Evolutionary conservation across 179 eudicot species (phyloP).

Genomic region (Silene noctiflora): DNA sequence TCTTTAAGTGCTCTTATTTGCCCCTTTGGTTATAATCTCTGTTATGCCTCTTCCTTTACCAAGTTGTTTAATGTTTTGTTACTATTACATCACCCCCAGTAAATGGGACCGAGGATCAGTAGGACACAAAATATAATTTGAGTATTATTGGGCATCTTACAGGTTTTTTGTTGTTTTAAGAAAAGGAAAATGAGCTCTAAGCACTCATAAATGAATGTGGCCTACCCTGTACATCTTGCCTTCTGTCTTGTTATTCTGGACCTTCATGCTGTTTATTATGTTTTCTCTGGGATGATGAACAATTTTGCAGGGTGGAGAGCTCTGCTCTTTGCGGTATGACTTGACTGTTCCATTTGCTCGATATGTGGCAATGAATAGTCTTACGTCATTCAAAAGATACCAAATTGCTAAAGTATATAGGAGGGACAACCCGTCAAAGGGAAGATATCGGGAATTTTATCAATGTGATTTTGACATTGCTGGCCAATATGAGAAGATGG

Average conservation of each 20-base stretch:
- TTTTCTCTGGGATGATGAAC: neutral
- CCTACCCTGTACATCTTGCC: neutral
- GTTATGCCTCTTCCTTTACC: no score
- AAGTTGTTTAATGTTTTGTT: no score
- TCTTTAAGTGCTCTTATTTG: no score
- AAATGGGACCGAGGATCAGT: no score
- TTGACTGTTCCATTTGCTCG: constrained; percentile 97
- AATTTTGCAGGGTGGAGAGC: constrained; percentile 80
- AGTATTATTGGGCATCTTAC: neutral
- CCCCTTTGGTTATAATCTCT: no score
- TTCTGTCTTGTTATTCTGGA: neutral
- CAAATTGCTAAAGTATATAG: constrained; percentile 95
- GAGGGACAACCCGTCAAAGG: constrained; percentile 97
- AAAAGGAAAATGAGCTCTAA: no score
- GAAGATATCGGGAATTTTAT: constrained; percentile 95
- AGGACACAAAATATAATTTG: no score
- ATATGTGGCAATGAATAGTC: constrained; percentile 84
- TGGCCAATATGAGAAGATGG: constrained; percentile 83
- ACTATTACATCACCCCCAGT: no score
- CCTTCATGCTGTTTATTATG: no score
- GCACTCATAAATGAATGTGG: neutral
- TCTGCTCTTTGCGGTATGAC: constrained; percentile 91
- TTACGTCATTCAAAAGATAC: constrained; percentile 85
- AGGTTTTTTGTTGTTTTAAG: no score
- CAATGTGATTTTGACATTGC: constrained; percentile 98